Conservation (phyloP, 148 eudicot genomes). For the Persicaria tinctoria region DNA sequence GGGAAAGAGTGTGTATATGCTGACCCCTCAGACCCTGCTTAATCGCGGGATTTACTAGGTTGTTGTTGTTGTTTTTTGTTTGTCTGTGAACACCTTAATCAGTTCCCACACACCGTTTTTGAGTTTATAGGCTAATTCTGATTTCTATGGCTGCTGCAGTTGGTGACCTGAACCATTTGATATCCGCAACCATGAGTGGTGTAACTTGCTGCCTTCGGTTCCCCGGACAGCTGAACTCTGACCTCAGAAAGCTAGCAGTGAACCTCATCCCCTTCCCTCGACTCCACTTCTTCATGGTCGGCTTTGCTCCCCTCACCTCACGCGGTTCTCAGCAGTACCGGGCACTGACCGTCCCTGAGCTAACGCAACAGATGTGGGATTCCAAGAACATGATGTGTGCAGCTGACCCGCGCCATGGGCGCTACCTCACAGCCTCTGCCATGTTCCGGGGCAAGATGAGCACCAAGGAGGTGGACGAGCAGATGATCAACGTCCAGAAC, state of each 20-base stretch:
- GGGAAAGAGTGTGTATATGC: no score
- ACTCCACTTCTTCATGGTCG: slow-evolving; percentile 14
- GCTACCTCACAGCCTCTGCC: neutral
- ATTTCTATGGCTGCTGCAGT: neutral
- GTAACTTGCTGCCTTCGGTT: slow-evolving; percentile 11
- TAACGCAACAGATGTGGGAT: slow-evolving; percentile 9
- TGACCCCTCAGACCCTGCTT: no score
- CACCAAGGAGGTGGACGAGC: slow-evolving; percentile 46
- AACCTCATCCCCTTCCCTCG: slow-evolving; percentile 12
- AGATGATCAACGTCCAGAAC: slow-evolving; percentile 45
- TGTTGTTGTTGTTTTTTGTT: no score
- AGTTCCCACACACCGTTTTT: neutral
- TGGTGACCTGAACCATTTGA: slow-evolving; percentile 8
- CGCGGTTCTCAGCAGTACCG: neutral
- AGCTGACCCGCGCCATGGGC: no score
- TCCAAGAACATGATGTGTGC: neutral
- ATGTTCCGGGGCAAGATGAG: slow-evolving; percentile 53
- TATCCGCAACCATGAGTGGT: slow-evolving; percentile 9
- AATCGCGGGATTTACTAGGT: no score
- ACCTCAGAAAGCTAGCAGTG: slow-evolving; percentile 7
- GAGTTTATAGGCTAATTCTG: neutral
- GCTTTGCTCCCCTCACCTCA: neutral
- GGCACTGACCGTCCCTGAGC: no score
- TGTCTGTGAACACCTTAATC: neutral
- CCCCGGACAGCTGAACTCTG: slow-evolving; percentile 12